A percentile compares a stretch with the other conserved stretches of the same genome.
Conservation (phyloP, 2,329 filamentous ascomycete genomes). For the Microcyclospora pomicola region DNA sequence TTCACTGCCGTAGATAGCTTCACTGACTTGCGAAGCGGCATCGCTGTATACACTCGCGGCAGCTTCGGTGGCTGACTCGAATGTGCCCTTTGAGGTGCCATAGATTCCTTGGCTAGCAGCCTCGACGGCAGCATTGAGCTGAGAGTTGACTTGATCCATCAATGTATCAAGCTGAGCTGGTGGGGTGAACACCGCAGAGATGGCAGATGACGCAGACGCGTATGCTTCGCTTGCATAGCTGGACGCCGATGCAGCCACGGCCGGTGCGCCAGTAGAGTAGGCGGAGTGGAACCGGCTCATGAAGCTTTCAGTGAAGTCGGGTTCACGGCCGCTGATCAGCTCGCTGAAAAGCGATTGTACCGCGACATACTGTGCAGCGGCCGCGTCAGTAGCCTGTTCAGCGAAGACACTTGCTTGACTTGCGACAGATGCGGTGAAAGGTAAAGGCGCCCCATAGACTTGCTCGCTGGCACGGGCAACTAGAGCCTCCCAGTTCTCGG, state of each 20-base stretch:
- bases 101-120: constrained; percentile 46
- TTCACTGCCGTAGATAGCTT: constrained; percentile 42
- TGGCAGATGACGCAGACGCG: constrained; percentile 32
- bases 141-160: constrained; percentile 41
- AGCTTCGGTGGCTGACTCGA: constrained; percentile 41
- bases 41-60: constrained; percentile 38
- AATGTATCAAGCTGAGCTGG: constrained; percentile 45
- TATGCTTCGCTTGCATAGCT: constrained; percentile 38
- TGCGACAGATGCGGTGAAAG: constrained; percentile 32
- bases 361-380: constrained; percentile 51
- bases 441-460: constrained; percentile 53
- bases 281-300: constrained; percentile 56
- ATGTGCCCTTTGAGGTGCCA: constrained; percentile 39
- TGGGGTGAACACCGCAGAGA: constrained; percentile 40
- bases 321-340: constrained; percentile 62
- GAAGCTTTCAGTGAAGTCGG: constrained; percentile 68
- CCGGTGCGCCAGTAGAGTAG: constrained; percentile 54
- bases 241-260: constrained; percentile 40
- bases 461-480: constrained; percentile 53
- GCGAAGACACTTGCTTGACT: constrained; percentile 45
- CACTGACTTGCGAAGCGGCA: constrained; percentile 31
- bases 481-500: constrained; percentile 49
- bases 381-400: constrained; percentile 47
- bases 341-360: constrained; percentile 63
- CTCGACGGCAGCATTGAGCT: constrained; percentile 44